Percentiles rank a stretch among this genome's conserved stretches.
Conservation (phyloP, 148 eudicot genomes). For the Drosera capensis region DNA sequence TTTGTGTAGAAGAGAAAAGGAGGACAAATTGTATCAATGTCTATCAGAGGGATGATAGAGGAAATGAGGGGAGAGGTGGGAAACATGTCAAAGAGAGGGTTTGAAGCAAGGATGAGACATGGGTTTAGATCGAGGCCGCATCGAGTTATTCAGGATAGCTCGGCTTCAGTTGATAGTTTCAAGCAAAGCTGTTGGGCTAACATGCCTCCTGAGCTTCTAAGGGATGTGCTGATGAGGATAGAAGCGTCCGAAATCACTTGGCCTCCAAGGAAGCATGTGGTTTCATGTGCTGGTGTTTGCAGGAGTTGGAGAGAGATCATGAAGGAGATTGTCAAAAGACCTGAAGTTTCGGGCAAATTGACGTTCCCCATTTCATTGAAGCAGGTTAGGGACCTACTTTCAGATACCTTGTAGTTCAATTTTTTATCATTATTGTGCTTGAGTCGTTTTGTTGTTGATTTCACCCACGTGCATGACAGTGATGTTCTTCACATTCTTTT, state of each 20-base stretch:
- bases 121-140: conserved; percentile 70
- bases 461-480: too few relatives aligned
- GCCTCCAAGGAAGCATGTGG: conserved; percentile 63
- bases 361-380: conserved; percentile 89
- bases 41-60: conserved; percentile 53
- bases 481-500: too few relatives aligned
- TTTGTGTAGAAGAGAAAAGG: too few relatives aligned
- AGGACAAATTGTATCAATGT: too few relatives aligned
- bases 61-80: conserved; percentile 77
- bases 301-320: conserved; percentile 73
- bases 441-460: too few relatives aligned
- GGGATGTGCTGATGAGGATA: conserved; percentile 73
- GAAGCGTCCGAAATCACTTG: conserved; percentile 62
- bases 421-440: too few relatives aligned
- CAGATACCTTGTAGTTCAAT: too few relatives aligned
- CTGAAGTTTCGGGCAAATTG: conserved; percentile 46
- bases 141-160: conserved; percentile 52
- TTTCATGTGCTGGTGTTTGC: conserved; percentile 85
- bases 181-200: conserved; percentile 89
- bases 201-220: conserved; percentile 81
- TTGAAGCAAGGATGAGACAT: conserved; percentile 40
- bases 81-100: conserved; percentile 68
- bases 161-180: conserved; percentile 43
- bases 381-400: too few relatives aligned
- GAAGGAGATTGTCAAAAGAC: conserved; percentile 67